Evolutionary conservation across 805 yeast genomes (phyloP), one percentile per base, ranked within the genome.

Genomic region (Wickerhamomyces kurtzmanii): DNA sequence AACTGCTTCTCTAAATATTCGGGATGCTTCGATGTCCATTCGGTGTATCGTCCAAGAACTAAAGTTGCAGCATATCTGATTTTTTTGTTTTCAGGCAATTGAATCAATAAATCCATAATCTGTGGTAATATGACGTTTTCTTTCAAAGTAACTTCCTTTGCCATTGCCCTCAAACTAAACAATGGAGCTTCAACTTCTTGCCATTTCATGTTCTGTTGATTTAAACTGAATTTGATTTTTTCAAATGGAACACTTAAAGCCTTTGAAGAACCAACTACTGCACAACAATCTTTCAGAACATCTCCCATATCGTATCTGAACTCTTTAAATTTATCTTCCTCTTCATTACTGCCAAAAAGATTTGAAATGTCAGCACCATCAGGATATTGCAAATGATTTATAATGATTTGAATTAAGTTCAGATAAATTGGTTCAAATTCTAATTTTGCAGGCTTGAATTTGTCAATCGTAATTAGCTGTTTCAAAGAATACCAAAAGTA

Each of bases 281-380:
- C 82, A 42, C 96, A 83, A 59, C 97, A 86, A 49, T 86, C 94
- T 48, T 93, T 93, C 36, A 91, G 59, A n/a, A 89, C 95, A 51
- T 91, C 97, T 21, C 97, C 97, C 82, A 91, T 83, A 31, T 85
- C 95, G 54, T 91, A 91, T 45, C 99, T 68, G 55, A 89, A 91
- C 33, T 85, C 93, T 45, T 83, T 76, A 51, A 91, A 91, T 52
- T 85, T 83, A 47, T 93, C 98, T 47, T 86, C 94, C 31, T 72
- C 80, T 48, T 85, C 96, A 39, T 82, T 85, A 24, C 68, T 66
- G 15, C 65, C 65, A 43, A 89, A 89, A 12, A 75, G 47, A 28
- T 62, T 66, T 12, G 43, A 49, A 9, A 42, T 46, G n/a, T 53
- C 49, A 20, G 51, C 51, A 10, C 59, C 62, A 21, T 55, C 49